A percentile compares a stretch with the other conserved stretches of the same genome.
phyloP scores from a whole-genome alignment of 306 rosid species.

The Inga laurina region DNA sequence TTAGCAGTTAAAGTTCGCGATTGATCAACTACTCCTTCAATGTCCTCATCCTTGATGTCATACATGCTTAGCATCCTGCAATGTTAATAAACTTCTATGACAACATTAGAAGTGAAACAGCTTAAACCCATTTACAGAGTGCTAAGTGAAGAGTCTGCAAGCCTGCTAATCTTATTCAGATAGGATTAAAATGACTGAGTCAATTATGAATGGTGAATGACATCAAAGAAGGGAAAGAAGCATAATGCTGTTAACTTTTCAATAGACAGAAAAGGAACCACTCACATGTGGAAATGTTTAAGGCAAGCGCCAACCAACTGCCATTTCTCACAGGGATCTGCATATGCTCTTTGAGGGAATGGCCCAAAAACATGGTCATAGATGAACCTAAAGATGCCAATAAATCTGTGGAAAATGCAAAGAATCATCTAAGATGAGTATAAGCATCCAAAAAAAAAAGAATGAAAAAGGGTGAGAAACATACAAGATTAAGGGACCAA shows the following conservation, averaged over 20 bases:
- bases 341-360: conserved; percentile 95
- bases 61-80: conserved; percentile 86
- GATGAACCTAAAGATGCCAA: conserved; percentile 90
- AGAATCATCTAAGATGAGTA: neutral
- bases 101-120: conserved; percentile 23
- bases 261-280: conserved; percentile 31
- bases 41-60: conserved; percentile 81
- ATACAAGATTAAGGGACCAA: conserved; percentile 17
- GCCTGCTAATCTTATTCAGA: conserved; percentile 5
- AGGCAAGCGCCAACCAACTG: conserved; percentile 90
- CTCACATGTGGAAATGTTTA: conserved; percentile 89
- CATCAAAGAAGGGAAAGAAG: conserved; percentile 9
- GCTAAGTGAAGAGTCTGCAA: neutral
- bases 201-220: conserved; percentile 8
- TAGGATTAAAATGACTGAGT: neutral
- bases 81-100: neutral
- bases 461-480: conserved; percentile 2
- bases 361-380: conserved; percentile 98
- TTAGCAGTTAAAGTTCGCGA: conserved; percentile 64
- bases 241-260: conserved; percentile 24
- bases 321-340: conserved; percentile 91
- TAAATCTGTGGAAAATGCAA: conserved; percentile 60
- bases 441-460: neutral
- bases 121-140: conserved; percentile 4
- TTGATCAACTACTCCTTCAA: conserved; percentile 63